Evolutionary conservation across 805 yeast species (phyloP).

Genomic region (Cyberlindnera veronae): DNA sequence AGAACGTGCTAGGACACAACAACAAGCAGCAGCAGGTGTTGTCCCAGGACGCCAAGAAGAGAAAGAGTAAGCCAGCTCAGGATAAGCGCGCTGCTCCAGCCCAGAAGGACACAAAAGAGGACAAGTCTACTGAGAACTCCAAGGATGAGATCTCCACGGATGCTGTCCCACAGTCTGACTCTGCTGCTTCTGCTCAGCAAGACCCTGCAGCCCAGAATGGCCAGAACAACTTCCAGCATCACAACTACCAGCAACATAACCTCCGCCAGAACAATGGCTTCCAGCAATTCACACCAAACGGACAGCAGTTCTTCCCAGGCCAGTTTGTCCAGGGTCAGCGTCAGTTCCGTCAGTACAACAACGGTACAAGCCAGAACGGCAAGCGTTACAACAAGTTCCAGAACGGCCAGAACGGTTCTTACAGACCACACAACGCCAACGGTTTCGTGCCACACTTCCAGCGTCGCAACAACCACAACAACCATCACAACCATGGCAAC

Average conservation of each 20-base stretch:
- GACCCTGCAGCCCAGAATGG: conserved; percentile 8
- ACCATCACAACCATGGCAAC: conserved; percentile 6
- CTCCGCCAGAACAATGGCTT: conserved; percentile 7
- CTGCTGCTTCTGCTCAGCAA: conserved; percentile 10
- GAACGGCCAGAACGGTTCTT: conserved; percentile 8
- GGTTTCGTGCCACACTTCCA: conserved; percentile 3
- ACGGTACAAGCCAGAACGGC: conserved; percentile 22
- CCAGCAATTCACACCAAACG: conserved; percentile 13
- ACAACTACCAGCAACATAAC: conserved; percentile 13
- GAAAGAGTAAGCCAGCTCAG: conserved; percentile 24
- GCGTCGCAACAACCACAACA: conserved; percentile 1
- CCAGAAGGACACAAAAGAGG: conserved; percentile 7
- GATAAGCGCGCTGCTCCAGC: conserved; percentile 8
- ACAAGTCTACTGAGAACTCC: conserved; percentile 5
- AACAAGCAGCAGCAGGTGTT: conserved; percentile 9
- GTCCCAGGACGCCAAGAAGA: conserved; percentile 23
- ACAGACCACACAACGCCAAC: conserved; percentile 11
- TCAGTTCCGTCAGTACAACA: conserved; percentile 25
- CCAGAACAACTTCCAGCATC: conserved; percentile 9
- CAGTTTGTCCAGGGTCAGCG: conserved; percentile 9
- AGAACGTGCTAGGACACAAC: conserved; percentile 12
- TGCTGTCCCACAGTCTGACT: conserved; percentile 4
- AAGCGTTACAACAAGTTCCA: conserved; percentile 13
- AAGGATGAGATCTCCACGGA: conserved; percentile 1
- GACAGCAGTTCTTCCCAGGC: conserved; percentile 7